These are phyloP conservation scores for Hanseniaspora uvarum DNA, from an alignment of 1,139 yeast genomes.

Conservation along the genomic window DNA sequence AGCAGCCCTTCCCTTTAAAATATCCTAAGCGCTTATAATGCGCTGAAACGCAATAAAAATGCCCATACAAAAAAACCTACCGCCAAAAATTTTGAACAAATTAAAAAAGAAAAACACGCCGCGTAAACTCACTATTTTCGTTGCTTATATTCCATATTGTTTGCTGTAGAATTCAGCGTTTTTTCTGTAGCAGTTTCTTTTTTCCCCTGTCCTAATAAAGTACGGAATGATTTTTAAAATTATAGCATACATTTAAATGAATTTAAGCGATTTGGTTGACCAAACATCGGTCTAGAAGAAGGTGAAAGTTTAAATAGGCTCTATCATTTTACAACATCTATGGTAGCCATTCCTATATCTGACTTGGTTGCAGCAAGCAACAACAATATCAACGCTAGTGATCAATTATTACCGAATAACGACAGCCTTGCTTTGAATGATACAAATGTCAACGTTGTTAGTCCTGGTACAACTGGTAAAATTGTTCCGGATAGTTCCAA, in stretches of 20 bases:
- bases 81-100: neutral
- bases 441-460: neutral
- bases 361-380: constrained; percentile 8
- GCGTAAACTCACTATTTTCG: neutral
- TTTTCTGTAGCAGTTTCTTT: neutral
- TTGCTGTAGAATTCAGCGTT: neutral
- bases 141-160: neutral
- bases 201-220: too few relatives aligned
- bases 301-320: neutral
- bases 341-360: constrained; percentile 3
- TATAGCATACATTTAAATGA: too few relatives aligned
- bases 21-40: neutral
- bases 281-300: neutral
- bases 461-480: neutral
- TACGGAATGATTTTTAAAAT: too few relatives aligned
- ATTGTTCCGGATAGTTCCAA: neutral
- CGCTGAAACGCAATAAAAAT: neutral
- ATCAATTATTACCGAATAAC: neutral
- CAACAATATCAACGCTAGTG: neutral
- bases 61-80: neutral
- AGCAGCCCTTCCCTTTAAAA: too few relatives aligned
- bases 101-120: neutral
- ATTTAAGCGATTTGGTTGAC: neutral
- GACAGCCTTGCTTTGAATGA: neutral
- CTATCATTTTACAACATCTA: neutral